Evolutionary conservation across 2,329 filamentous ascomycete species (phyloP), one percentile per base, ranked within the genome.

Genomic region (Ceratocystis destructans): DNA sequence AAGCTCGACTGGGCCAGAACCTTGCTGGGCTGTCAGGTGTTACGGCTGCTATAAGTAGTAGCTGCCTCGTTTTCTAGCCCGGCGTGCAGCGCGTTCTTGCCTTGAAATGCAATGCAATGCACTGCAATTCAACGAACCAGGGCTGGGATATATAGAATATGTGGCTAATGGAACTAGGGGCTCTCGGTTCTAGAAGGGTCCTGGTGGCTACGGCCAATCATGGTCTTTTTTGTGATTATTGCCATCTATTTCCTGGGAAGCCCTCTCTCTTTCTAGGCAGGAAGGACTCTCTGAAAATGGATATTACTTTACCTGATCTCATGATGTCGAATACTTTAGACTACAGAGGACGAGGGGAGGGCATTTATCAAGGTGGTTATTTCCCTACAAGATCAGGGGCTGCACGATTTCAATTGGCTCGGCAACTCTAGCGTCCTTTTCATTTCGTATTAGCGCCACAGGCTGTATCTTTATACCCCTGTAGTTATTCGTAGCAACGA

Each of bases 81-180:
- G 55, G 55, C 55, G 55, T 59, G 55, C 55, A 37, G 55, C 22
- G 55, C 55, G 55, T 59, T 59, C 55, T 59, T 59, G 1, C 55
- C 55, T 31, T 37, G 55, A n/a, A 59, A 59, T 59, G 55, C 31
- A 59, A 59, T 59, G 55, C 55, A 59, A 59, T 59, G 55, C 55
- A n/a, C 7, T 59, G 55, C 25, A 59, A 59, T 59, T 31, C 55
- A 59, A 59, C 33, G 17, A 31, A 37, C 55, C 31, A 31, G 53
- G 28, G 28, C 53, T 57, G 25, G 25, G 33, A 37, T 37, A 12
- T 37, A 37, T 41, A 4, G 55, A 37, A 31, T 37, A 37, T 59
- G 55, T 59, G 55, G 55, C 55, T 59, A 12, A 59, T 31, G 55
- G 55, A 10, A 33, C 12, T 7, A 33, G 20, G 55, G 28, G 15